Evolutionary conservation across 345 rosid genomes (phyloP), one percentile per base, ranked within the genome.

Genomic region (Jatropha curcas): DNA sequence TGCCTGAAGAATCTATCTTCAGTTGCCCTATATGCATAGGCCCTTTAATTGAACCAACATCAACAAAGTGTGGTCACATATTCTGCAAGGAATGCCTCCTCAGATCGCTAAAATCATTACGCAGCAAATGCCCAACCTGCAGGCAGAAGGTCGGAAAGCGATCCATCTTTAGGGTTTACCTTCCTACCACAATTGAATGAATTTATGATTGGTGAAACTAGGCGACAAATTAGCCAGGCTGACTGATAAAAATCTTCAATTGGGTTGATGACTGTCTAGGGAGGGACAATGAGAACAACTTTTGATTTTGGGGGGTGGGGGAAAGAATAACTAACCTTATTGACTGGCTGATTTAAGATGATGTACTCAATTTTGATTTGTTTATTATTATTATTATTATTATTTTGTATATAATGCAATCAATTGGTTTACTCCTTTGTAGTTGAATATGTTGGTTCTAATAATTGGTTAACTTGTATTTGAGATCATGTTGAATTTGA

Each of bases 21-120:
- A 73, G 76, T 35, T 73, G 76, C 65, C 71, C 76, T 0, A 28
- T 73, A 73, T 73, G 76, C 76, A 52, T 73, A 22, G 62, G 71
- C 43, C 37, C 68, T 41, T 67, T 73, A 55, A 66, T 41, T 2
- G 76, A 73, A 30, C 76, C 76, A 65, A 65, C 71, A 7, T 41
- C 71, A 28, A 73, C 76, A 53, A 73, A 43, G 60, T 73, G 76
- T 20, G 76, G 76, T 20, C 76, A 73, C 62, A 73, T 73, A 55
- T 73, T 73, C 76, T 73, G 76, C 25, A 73, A 65, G 48, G 76
- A 73, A 31, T 73, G 76, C 60, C 62, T 73, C 19, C 27, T 27
- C 14, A 55, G 16, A 64, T 65, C 76, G 0, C 56, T 73, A 57
- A 66, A 65, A 52, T 64, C 70, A 28, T 65, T 57, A 20, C 60